These are phyloP conservation scores for Cystobasidium tubakii DNA, from an alignment of 768 basidiomycete genomes.

Conservation along the genomic window DNA sequence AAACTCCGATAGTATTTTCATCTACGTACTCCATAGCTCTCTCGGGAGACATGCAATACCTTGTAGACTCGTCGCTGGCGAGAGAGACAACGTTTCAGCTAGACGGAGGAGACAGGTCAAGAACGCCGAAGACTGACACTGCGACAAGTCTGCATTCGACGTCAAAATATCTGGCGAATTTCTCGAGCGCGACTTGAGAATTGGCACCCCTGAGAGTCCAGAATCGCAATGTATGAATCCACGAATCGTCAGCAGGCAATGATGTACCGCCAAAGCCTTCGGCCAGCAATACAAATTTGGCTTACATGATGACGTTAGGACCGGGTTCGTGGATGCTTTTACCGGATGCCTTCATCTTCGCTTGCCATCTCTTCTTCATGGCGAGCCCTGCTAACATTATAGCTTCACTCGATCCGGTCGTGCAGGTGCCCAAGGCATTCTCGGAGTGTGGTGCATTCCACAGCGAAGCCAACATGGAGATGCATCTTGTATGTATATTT, in stretches of 20 bases:
- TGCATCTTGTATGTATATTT: conserved; percentile 54
- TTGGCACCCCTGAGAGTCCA: conserved; percentile 59
- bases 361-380: conserved; percentile 67
- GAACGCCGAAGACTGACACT: conserved; percentile 49
- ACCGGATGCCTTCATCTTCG: conserved; percentile 60
- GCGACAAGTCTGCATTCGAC: conserved; percentile 63
- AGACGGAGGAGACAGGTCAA: neutral
- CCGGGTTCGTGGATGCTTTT: conserved; percentile 62
- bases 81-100: neutral
- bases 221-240: neutral
- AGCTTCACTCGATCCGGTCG: conserved; percentile 63
- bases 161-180: conserved; percentile 59
- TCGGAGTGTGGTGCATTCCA: conserved; percentile 61
- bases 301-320: conserved; percentile 49
- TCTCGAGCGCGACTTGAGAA: conserved; percentile 63
- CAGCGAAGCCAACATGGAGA: conserved; percentile 61
- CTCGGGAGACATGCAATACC: conserved; percentile 67
- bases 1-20: conserved; percentile 62
- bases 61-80: conserved; percentile 55
- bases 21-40: conserved; percentile 62
- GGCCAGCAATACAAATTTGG: too few species aligned
- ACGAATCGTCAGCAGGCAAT: too few species aligned
- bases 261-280: too few species aligned
- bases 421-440: conserved; percentile 63
- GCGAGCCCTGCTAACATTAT: conserved; percentile 68